Evolutionary conservation across 129 eudicot genomes (phyloP).

Genomic region (Heracleum sosnowskyi): DNA sequence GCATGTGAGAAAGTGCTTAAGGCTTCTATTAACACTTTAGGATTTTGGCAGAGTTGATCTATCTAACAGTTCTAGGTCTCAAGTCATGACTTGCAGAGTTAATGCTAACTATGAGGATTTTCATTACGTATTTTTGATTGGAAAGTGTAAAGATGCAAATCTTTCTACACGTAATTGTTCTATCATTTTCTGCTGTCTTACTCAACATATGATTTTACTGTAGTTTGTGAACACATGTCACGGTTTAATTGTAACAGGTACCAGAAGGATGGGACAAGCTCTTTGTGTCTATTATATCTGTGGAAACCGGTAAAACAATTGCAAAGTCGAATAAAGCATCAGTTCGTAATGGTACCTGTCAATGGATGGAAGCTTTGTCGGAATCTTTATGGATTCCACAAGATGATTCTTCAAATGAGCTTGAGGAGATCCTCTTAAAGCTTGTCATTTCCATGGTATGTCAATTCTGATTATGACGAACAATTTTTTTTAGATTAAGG

Average conservation of each 20-base stretch:
- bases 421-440: slow-evolving; percentile 62
- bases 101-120: not conserved
- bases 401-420: slow-evolving; percentile 52
- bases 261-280: slow-evolving; percentile 99
- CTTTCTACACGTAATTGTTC: not conserved
- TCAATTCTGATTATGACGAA: not conserved
- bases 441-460: slow-evolving; percentile 70
- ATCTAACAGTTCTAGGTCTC: not conserved
- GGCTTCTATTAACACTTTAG: no score
- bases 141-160: not conserved
- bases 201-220: not conserved
- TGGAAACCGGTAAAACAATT: slow-evolving; percentile 79
- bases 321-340: slow-evolving; percentile 62
- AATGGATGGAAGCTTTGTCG: slow-evolving; percentile 63
- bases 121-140: not conserved
- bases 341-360: slow-evolving; percentile 70
- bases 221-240: not conserved
- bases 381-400: slow-evolving; percentile 69
- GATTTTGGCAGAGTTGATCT: no score
- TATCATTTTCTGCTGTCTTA: not conserved
- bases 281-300: slow-evolving; percentile 54
- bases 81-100: no score
- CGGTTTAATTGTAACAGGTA: slow-evolving; percentile 40
- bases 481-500: not conserved
- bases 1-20: no score